Conservation (phyloP, 257 asterid species). For the Penstemon eatonii region DNA sequence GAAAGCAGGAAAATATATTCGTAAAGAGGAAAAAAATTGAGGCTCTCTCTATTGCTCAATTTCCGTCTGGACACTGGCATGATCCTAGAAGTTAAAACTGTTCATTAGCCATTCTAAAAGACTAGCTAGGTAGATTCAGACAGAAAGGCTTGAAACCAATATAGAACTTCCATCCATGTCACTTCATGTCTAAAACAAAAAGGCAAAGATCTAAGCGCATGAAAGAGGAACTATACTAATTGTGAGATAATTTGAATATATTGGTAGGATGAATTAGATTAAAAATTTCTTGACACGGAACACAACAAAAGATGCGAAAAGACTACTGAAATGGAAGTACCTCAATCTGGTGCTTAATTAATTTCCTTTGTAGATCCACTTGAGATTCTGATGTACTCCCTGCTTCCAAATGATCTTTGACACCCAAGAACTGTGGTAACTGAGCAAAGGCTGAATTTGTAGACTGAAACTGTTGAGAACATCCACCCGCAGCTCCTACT, state of each 20-base stretch:
- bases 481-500: slow-evolving; percentile 35
- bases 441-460: slow-evolving; percentile 36
- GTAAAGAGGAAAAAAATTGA: no score
- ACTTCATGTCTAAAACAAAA: no score
- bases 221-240: no score
- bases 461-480: slow-evolving; percentile 36
- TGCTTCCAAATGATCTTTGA: slow-evolving; percentile 32
- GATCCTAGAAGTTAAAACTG: no score
- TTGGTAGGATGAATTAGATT: neutral
- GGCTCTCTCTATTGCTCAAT: no score
- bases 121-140: neutral
- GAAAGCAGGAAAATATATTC: no score
- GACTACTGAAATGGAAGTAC: slow-evolving; percentile 38
- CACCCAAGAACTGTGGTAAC: slow-evolving; percentile 35
- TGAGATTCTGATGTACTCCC: slow-evolving; percentile 41
- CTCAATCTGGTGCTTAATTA: slow-evolving; percentile 75
- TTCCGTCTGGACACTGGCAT: no score
- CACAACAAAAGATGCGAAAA: slow-evolving; percentile 10
- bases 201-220: no score
- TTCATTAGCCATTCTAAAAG: no score
- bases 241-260: neutral
- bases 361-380: slow-evolving; percentile 52
- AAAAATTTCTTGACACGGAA: slow-evolving; percentile 9
- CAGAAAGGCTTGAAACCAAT: no score
- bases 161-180: no score